These are phyloP conservation scores for Plasmodiophora brassicae DNA, from an alignment of 208 protist species.

Conservation along the genomic window DNA sequence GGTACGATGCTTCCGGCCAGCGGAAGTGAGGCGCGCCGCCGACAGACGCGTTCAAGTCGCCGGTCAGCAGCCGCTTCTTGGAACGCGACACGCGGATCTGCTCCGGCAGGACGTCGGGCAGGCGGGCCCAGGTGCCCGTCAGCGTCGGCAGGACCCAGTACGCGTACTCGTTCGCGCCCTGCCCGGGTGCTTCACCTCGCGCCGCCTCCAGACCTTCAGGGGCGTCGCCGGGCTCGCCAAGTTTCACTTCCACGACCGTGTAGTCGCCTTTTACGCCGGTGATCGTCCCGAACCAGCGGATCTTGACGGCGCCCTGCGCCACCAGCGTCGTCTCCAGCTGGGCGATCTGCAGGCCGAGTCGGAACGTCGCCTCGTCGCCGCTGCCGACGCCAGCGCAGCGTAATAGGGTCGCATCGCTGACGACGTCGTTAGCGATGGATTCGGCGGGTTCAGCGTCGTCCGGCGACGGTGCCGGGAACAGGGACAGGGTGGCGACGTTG, in stretches of 20 bases:
- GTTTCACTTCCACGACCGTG: neutral
- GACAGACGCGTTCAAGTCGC: neutral
- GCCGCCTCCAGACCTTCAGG: neutral
- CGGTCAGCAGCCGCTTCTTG: neutral
- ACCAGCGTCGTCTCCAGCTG: neutral
- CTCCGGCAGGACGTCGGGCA: neutral
- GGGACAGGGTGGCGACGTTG: neutral
- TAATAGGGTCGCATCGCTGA: neutral
- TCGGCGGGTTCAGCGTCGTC: neutral
- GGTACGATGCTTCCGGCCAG: neutral
- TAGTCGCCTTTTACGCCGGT: neutral
- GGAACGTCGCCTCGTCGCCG: neutral
- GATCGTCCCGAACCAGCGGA: slow-evolving; percentile 2
- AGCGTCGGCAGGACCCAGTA: neutral
- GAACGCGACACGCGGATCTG: neutral
- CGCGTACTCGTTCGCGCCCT: slow-evolving; percentile 15
- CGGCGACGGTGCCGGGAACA: slow-evolving; percentile 18
- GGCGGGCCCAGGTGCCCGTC: neutral
- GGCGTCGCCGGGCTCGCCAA: neutral
- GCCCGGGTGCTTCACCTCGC: neutral
- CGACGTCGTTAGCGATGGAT: neutral
- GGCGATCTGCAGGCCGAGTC: neutral
- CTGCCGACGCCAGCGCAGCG: neutral
- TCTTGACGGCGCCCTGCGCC: neutral
- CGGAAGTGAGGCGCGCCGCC: neutral